Evolutionary conservation across 164 flowering plant species (phyloP), one percentile per base, ranked within the genome.

Genomic region (Dillenia suffruticosa): DNA sequence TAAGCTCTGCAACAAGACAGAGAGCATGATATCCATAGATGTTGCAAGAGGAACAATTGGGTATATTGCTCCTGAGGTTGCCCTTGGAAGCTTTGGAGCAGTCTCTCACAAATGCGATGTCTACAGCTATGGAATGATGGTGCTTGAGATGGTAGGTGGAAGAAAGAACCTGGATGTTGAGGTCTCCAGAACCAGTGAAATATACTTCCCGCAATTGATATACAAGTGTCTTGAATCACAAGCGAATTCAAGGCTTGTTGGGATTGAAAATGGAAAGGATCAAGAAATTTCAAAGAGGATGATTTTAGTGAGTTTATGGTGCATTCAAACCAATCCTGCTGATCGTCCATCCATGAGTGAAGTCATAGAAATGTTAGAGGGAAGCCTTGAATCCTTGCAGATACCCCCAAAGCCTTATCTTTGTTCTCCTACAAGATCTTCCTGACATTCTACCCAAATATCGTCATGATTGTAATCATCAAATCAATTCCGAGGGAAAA

Each of bases 61-160:
- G 9, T 76, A 66, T 32, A 72, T 76, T 55, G 73, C 79, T 16
- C 79, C 79, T 0, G 71, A 74, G 24, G 67, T 74, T 12, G 59
- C 57, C 11, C 22, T 19, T 52, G 74, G 72, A n/a, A n/a, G n/a
- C n/a, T n/a, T n/a, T n/a, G n/a, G n/a, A n/a, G n/a, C n/a, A n/a
- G n/a, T n/a, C n/a, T n/a, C n/a, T n/a, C n/a, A n/a, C n/a, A n/a
- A n/a, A n/a, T n/a, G n/a, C n/a, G n/a, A n/a, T n/a, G n/a, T n/a
- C n/a, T n/a, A n/a, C n/a, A n/a, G n/a, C n/a, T n/a, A n/a, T n/a
- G n/a, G n/a, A 32, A 74, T 70, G 79, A 24, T 76, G 74, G 50
- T 72, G 50, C 62, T 72, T 46, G 74, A 72, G 48, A 71, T 75
- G 68, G 60, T 71, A 26, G 70, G 75, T 6, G 67, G 49, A 50